Evolutionary conservation across 768 basidiomycete species (phyloP).

Genomic region (Cubamyces sp.): DNA sequence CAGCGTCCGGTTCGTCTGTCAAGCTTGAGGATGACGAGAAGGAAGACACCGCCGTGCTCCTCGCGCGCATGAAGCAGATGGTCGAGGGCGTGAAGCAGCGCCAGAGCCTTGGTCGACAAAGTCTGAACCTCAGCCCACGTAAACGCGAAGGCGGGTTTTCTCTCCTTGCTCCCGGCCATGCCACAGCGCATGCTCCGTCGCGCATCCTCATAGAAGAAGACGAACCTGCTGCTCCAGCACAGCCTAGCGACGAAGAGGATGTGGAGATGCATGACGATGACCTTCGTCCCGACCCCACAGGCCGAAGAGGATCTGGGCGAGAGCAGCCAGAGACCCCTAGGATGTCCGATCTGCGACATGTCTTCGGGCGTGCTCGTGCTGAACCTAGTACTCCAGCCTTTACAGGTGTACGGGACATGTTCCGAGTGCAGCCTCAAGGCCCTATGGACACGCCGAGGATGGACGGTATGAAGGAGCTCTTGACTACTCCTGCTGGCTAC

Average conservation of each 20-base stretch:
- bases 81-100: constrained; percentile 42
- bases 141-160: constrained; percentile 31
- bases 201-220: constrained; percentile 23
- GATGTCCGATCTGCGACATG: constrained; percentile 38
- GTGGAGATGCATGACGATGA: neutral
- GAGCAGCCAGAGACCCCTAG: constrained; percentile 33
- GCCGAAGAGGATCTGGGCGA: constrained; percentile 1
- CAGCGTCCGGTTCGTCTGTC: neutral
- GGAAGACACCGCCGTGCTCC: constrained; percentile 39
- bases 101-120: constrained; percentile 32
- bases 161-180: constrained; percentile 23
- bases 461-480: constrained; percentile 40
- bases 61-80: constrained; percentile 43
- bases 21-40: constrained; percentile 34
- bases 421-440: constrained; percentile 25
- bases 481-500: constrained; percentile 36
- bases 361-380: constrained; percentile 31
- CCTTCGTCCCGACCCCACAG: neutral
- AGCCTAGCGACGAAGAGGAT: constrained; percentile 17
- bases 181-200: constrained; percentile 40
- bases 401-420: constrained; percentile 39
- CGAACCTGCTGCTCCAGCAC: constrained; percentile 1
- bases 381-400: constrained; percentile 31
- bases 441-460: constrained; percentile 38
- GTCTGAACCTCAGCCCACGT: constrained; percentile 26